Evolutionary conservation across 345 rosid genomes (phyloP), one percentile per base, ranked within the genome.

Genomic region (Salix dunnii): DNA sequence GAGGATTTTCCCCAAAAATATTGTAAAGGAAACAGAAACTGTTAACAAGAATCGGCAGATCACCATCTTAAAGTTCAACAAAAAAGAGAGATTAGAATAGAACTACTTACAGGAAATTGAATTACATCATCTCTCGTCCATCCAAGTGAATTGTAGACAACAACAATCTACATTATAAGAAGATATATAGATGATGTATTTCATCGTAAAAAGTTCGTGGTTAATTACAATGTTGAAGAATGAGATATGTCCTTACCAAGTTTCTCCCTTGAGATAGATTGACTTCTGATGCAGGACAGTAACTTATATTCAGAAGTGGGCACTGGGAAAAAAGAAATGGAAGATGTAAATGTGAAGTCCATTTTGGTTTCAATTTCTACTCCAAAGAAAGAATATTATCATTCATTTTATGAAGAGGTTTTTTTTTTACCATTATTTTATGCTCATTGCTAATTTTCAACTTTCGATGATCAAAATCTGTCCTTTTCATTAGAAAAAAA

Each of bases 91-190:
- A 66, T 4, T 13, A 58, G 67, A 40, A 28, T 6, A 28, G 55
- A 46, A 60, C 28, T 43, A 85, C 99, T 90, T 82, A 93, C 99
- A 20, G 99, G 99, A 83, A 96, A 83, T 77, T 87, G 92, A 78
- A 96, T 82, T 35, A 89, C 83, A 83, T 96, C 96, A 68, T 85
- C 89, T 84, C 99, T 89, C 82, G 90, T 87, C 99, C 98, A 96
- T 85, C 98, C 99, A 68, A 96, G 96, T 67, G 99, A 79, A 82
- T 96, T 96, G 85, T 96, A 96, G 72, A 89, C 89, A 83, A 96
- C 87, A 76, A 92, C 84, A 64, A 86, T 75, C 99, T 96, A 80
- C 78, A 83, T 10, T 40, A 80, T 61, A 68, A 72, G 69, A 77
- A 84, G 40, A 71, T 68, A 42, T 10, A 70, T 61, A 66, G 35